Percentiles rank a stretch among this genome's conserved stretches.
phyloP scores from a whole-genome alignment of 495 filamentous ascomycete species.

The Lophiostoma macrostomum region DNA sequence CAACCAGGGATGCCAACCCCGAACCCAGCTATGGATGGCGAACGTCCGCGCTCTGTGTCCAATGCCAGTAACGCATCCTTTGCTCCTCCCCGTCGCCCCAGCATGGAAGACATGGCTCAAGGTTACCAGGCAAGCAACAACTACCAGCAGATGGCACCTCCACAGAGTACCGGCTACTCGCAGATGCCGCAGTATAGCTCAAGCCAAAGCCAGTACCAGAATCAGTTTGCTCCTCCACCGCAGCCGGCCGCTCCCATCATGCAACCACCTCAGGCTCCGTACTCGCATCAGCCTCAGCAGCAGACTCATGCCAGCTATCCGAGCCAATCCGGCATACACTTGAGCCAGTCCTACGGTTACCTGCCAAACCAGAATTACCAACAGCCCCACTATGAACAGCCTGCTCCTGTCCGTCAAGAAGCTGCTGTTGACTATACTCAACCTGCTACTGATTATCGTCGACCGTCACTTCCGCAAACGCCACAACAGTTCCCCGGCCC shows the following conservation, averaged over 20 bases:
- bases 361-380: conserved; percentile 31
- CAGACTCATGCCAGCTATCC: conserved; percentile 29
- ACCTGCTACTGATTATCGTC: conserved; percentile 32
- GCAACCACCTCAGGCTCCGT: conserved; percentile 39
- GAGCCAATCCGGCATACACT: conserved; percentile 33
- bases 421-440: conserved; percentile 29
- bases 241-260: conserved; percentile 33
- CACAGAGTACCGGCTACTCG: conserved; percentile 36
- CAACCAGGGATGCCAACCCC: conserved; percentile 44
- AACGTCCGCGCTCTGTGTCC: conserved; percentile 71
- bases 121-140: conserved; percentile 34
- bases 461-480: conserved; percentile 28
- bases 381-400: conserved; percentile 37
- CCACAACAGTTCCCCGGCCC: conserved; percentile 29
- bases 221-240: conserved; percentile 31
- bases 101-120: conserved; percentile 43
- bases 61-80: conserved; percentile 55
- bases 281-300: conserved; percentile 31
- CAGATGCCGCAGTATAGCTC: conserved; percentile 38
- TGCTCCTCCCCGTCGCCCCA: conserved; percentile 46
- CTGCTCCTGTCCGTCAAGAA: conserved; percentile 35
- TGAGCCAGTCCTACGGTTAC: conserved; percentile 33
- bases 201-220: conserved; percentile 33
- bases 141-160: conserved; percentile 40
- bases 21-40: conserved; percentile 40